Evolutionary conservation across 2,329 filamentous ascomycete genomes (phyloP), one percentile per base, ranked within the genome.

Genomic region (Curvularia verruculosa): DNA sequence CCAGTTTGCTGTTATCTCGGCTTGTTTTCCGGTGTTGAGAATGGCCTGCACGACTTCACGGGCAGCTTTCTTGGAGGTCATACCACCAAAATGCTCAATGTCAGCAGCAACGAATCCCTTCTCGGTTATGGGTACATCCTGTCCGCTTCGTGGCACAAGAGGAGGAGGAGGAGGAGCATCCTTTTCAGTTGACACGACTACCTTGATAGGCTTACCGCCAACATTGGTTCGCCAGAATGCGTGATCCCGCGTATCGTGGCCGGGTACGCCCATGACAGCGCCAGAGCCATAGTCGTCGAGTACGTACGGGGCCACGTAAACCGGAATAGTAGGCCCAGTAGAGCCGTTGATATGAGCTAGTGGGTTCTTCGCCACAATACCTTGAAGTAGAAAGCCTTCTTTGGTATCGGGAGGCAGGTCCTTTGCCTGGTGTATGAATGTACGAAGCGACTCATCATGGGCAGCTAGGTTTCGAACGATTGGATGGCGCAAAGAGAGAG

Each of bases 211-310:
- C 44, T 85, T 79, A 3, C 84, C 80, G 5, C 81, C 80, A 28
- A 84, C 80, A 63, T 96, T 91, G 56, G 87, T 81, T 65, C 83
- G 86, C 89, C 91, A 96, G 73, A 96, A 96, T 1, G 85, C 84
- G 75, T 90, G 82, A 66, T 96, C 92, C 50, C 91, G 84, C 4
- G 82, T 72, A 74, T 96, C 92, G 70, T 96, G 92, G 1, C 88
- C 92, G 0, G 92, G 92, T 7, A 96, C 92, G 41, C 92, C 92
- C 92, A 96, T 96, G 1, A 96, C 89, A 9, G 92, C 92, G 1
- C 92, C 92, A 64, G 92, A 89, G 15, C 92, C 91, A 65, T 96
- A 95, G 69, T 92, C 90, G 24, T 89, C 89, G 5, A 96, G 81
- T 10, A 96, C 92, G 70, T 96, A 96, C 0, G 91, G 88, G 9